Base-by-base conservation (phyloP, 2,329 filamentous ascomycete species). In the Pestalotiopsis sp. region DNA sequence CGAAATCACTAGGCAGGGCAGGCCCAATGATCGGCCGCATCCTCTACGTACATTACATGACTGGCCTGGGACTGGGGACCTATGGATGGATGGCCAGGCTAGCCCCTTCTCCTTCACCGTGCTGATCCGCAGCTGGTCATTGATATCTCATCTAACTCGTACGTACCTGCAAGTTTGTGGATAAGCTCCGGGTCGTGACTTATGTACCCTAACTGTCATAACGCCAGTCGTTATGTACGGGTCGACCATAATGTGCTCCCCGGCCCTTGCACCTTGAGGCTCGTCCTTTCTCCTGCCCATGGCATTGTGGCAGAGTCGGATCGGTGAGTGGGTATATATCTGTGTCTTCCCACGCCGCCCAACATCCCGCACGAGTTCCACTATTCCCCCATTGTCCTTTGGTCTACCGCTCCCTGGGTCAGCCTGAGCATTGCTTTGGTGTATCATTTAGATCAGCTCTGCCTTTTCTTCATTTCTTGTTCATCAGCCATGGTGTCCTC, bases 401-500 rank as follows among this genome's bases (percentile, higher is more conserved):
- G 25, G 23, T 59, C 25, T 6, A 12, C 57, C 23, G 57, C 23
- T 27, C 57, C 57, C 27, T 59, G 57, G 27, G 27, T 23, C 27
- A 39, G 17, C n/a, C 17, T 38, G n/a, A 36, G 36, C 59, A 25
- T 38, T 14, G 13, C 14, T 39, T 62, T 38, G 25, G 27, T 38
- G n/a, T 62, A 62, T 41, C 23, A 27, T 14, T 27, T 59, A 27
- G 11, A 17, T 13, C 57, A 25, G 23, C 23, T 59, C 57, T 59
- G 57, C 23, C 38, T 41, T 20, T 64, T 23, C 17, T 13, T 20
- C 31, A 63, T 39, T n/a, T 31, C 62, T 56, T 31, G 20, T 27
- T 52, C 31, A 12, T 12, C 38, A 38, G 23, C 23, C 31, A 69
- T 69, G 68, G 61, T 69, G 12, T 67, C 66, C n/a, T 67, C 57